Evolutionary conservation across 2,329 filamentous ascomycete species (phyloP), one percentile per base, ranked within the genome.

Genomic region (Microcera coccophila): DNA sequence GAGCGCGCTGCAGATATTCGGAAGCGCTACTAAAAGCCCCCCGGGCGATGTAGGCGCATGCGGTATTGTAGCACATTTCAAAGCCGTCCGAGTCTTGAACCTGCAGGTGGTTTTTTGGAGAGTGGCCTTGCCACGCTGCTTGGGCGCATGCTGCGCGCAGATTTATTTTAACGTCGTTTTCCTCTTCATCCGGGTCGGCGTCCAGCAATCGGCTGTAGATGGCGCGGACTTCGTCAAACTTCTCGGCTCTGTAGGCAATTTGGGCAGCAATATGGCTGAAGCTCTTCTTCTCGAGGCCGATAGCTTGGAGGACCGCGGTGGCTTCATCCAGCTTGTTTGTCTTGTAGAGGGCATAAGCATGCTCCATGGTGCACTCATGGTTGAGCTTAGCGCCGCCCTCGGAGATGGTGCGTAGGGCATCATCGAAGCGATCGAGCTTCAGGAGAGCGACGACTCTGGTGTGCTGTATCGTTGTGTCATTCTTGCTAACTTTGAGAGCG

Each of bases 321-420:
- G 87, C 87, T 43, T 84, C 82, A 16, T 75, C 70, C 1, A 88
- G 75, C 50, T 81, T 74, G 18, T 86, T 85, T 1, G 79, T 77
- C 70, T 90, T 93, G 69, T 93, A 94, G 16, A 90, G 74, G n/a
- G 85, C 84, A 69, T 94, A 94, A 2, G 85, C 79, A 61, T 83
- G 83, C 64, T 90, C 87, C 33, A 90, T 72, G 14, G 68, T 59
- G 52, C 83, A 87, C 44, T 68, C 67, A 29, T 76, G 69, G 60
- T 82, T 78, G 44, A 90, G 67, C 50, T 69, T 71, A 44, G 77
- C 71, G 37, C 81, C 81, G 15, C 74, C 81, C 26, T 82, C 78
- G 46, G 82, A 77, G 45, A 91, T 76, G 42, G 80, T 76, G 45
- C 80, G 79, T 36, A 89, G 70, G 35, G 85, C 86, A 63, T 93